Base-by-base conservation (phyloP, 179 eudicot genomes). In the Silene vulgaris region DNA sequence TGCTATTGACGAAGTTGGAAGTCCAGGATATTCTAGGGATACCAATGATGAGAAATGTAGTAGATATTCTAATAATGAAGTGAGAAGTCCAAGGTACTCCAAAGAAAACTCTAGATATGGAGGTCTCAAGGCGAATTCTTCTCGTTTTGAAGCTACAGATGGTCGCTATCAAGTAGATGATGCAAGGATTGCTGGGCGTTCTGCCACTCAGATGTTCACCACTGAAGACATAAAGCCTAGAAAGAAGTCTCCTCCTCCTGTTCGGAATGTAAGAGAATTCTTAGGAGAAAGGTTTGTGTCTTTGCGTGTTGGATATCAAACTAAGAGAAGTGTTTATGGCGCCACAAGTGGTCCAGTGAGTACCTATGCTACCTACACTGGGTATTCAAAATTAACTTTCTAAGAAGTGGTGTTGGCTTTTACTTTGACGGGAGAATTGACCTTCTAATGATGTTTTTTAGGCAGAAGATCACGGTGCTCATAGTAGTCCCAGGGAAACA, bases 101-200 rank as follows among this genome's bases (percentile, higher is more conserved):
- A 76, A 71, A 64, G 84, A 78, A 14, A 75, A 52, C 67, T 69
- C 57, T 8, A 86, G 82, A 67, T 65, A 80, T 61, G 71, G 74
- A 12, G 74, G 78, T 62, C 62, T 5, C 13, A 81, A 83, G 78
- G 76, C 68, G 17, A 82, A 76, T 20, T 64, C 87, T 23, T 70
- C 84, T 73, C 76, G 81, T 71, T 81, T 83, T 79, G 87, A 86
- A 73, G 82, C 77, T 70, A 86, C 80, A 17, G 87, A 80, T 68
- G 81, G 87, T 70, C 76, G 85, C 32, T 80, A 76, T 75, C 85
- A 82, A 73, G 89, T 87, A 69, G 89, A 86, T 78, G 83, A 80
- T 45, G 35, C 64, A 61, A 80, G 85, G 56, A 82, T 82, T 20
- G 74, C 80, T 63, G 81, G 87, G 74, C 80, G 82, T 23, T 78